Evolutionary conservation across 2,329 filamentous ascomycete species (phyloP).

Genomic region (Nemania abortiva): DNA sequence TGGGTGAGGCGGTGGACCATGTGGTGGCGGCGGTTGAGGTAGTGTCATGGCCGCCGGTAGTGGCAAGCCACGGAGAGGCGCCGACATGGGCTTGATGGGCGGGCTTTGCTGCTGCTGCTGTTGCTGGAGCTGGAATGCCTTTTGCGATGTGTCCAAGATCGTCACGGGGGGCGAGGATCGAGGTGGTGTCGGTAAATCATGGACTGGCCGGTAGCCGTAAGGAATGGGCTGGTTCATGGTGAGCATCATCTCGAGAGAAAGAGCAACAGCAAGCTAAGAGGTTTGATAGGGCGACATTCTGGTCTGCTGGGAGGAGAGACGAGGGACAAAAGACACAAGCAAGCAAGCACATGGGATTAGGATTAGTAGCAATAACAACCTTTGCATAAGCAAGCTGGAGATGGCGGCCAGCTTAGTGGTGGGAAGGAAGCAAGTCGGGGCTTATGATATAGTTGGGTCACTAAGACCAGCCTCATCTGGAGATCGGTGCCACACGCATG

Average conservation of each 20-base stretch:
- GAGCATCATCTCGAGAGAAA: constrained; percentile 64
- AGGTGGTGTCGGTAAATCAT: constrained; percentile 72
- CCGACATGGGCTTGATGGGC: constrained; percentile 72
- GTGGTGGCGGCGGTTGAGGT: constrained; percentile 56
- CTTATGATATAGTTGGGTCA: constrained; percentile 53
- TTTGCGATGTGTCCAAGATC: constrained; percentile 61
- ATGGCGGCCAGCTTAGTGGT: constrained; percentile 55
- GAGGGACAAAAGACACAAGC: constrained; percentile 23
- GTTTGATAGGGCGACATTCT: constrained; percentile 44
- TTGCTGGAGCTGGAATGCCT: constrained; percentile 54
- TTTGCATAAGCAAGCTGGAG: constrained; percentile 56
- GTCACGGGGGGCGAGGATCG: constrained; percentile 67
- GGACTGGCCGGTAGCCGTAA: constrained; percentile 70
- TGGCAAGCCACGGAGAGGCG: constrained; percentile 76
- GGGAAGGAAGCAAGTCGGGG: constrained; percentile 52
- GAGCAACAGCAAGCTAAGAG: constrained; percentile 45
- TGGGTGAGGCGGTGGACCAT: constrained; percentile 47
- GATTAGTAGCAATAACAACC: constrained; percentile 50
- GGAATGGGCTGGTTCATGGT: constrained; percentile 70
- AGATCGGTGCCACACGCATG: constrained; percentile 52
- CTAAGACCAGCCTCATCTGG: constrained; percentile 54
- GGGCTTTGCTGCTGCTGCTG: constrained; percentile 62
- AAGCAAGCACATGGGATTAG: constrained; percentile 37
- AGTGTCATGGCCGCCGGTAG: constrained; percentile 75
- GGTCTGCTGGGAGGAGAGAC: constrained; percentile 35